Evolutionary conservation across 139 green algal species (phyloP), one percentile per base, ranked within the genome.

Genomic region (Pseudopediastrum boryanum): DNA sequence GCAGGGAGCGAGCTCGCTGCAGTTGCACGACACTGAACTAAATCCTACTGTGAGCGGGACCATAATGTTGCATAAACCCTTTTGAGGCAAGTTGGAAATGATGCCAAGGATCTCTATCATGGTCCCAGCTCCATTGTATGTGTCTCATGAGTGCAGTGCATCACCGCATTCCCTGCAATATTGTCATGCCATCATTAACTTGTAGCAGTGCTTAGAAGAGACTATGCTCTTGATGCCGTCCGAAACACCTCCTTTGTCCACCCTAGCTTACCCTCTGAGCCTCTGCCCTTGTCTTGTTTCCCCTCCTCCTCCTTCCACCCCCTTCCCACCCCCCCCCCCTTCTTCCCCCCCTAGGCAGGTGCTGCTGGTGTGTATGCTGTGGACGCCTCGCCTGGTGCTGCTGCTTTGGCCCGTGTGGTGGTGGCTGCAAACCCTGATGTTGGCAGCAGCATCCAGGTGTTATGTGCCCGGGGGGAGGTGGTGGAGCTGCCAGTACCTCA

Each of bases 341-440:
- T 29, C 75, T 94, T 96, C 85, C 90, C 92, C 8, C 90, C 91
- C 0, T 89, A 92, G 86, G 89, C 88, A 13, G 94, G 94, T 13
- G 94, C 94, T 1, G 81, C 67, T 70, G 85, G 92, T 38, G 94
- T 97, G 41, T 95, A 95, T 71, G 94, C 84, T 39, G 83, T 96
- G 10, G 92, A 97, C 35, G 70, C 70, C 36, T 90, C 82, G 64
- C 90, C 84, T 23, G 83, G 85, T n/a, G 94, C 95, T 56, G 92
- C 92, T 13, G 88, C 93, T 25, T 80, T 89, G 56, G 92, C 92
- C 0, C 59, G 74, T 38, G 42, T 88, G n/a, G 94, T 97, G 41
- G 82, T 97, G 36, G 43, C 46, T 43, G 89, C 90, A 42, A 96
- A 97, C 77, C n/a, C n/a, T n/a, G 81, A 79, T 0, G 87, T 85